phyloP scores from a whole-genome alignment of 441 rosid genomes.

The Adansonia madagascariensis region DNA sequence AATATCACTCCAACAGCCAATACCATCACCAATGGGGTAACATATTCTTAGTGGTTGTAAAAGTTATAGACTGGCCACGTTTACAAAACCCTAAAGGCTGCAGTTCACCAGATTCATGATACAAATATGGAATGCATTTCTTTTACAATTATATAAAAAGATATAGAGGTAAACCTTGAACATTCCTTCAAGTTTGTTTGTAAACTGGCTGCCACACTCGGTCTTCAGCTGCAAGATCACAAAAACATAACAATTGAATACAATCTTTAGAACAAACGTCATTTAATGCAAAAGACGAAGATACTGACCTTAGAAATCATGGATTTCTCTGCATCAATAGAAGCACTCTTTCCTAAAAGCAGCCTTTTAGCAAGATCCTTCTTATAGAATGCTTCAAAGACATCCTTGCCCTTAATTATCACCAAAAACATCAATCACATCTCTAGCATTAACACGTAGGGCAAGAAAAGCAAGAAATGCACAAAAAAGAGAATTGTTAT shows the following conservation, averaged over 20 bases:
- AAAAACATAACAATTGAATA: conserved; percentile 33
- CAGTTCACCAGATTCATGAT: neutral
- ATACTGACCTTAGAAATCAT: conserved; percentile 90
- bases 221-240: conserved; percentile 80
- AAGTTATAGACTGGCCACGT: neutral
- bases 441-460: neutral
- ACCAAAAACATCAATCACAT: conserved; percentile 20
- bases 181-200: conserved; percentile 99
- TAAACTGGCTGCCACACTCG: conserved; percentile 99
- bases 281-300: neutral
- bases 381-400: conserved; percentile 97
- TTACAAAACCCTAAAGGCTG: neutral
- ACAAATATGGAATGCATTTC: neutral
- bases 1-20: neutral
- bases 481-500: neutral
- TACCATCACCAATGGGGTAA: neutral
- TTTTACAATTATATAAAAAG: neutral
- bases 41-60: conserved; percentile 2
- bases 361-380: conserved; percentile 98
- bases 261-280: conserved; percentile 14
- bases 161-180: conserved; percentile 66
- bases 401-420: conserved; percentile 82
- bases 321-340: conserved; percentile 98
- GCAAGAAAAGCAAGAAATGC: conserved; percentile 23
- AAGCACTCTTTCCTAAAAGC: conserved; percentile 91